Evolutionary conservation across 2,329 filamentous ascomycete genomes (phyloP), one percentile per base, ranked within the genome.

Genomic region (Exophiala sp.): DNA sequence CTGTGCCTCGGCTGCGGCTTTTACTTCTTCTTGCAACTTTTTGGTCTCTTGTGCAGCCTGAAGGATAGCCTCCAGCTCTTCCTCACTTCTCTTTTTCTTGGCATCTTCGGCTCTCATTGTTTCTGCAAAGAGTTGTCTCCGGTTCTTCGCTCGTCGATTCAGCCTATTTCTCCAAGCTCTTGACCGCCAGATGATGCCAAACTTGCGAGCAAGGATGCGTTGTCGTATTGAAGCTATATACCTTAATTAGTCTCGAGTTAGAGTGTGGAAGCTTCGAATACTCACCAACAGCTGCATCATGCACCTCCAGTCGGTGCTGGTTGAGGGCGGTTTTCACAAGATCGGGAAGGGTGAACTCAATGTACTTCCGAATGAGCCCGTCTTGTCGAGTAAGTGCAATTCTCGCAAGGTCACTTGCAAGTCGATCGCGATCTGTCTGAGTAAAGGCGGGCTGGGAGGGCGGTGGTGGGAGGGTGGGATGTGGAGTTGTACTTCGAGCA

Each of bases 121-220:
- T 42, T 59, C 57, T 18, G 63, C 64, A 33, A 68, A 61, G 18
- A 59, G 63, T 50, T 69, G 65, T 51, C 71, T 65, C 55, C 67
- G 65, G 47, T 72, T 66, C 50, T 63, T 66, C 9, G 69, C 72
- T 43, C 66, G 65, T 14, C 67, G 65, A 20, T 65, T 64, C 6
- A 74, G 61, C 35, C 64, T 64, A n/a, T 60, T 65, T 18, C 64
- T 63, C 62, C 70, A 71, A 21, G 66, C 67, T 35, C 65, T 63
- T 29, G 67, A 63, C 49, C 69, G 66, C 73, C 72, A 76, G 48
- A 61, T 59, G 34, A 59, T 63, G 7, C 63, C 67, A 60, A 68
- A 76, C 47, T 71, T 70, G 40, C 66, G 60, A 12, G 58, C 54
- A 8, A 75, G 64, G 24, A 65, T 62, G 6, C 62, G 53, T 24